A percentile compares a stretch with the other conserved stretches of the same genome.
Evolutionary conservation across 306 rosid genomes (phyloP).

Genomic region (Mucuna pruriens): DNA sequence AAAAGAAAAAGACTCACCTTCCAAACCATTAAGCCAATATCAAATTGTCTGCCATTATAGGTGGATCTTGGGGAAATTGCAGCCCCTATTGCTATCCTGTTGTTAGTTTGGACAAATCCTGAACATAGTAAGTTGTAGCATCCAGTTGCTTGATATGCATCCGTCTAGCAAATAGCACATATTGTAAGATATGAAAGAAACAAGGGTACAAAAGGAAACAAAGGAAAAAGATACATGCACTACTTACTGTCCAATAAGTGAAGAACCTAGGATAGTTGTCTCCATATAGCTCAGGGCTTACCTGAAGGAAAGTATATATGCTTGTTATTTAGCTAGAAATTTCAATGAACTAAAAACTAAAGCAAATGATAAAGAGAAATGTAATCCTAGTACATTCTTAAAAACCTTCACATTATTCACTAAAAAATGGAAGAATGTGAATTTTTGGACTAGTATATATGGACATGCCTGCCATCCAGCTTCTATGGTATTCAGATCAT

Average conservation of each 20-base stretch:
- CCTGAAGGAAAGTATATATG: slow-evolving; percentile 59
- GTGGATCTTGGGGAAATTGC: slow-evolving; percentile 94
- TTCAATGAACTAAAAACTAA: not conserved
- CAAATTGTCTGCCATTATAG: slow-evolving; percentile 85
- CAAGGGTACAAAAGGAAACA: not conserved
- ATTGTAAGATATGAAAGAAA: not conserved
- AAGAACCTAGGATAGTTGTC: slow-evolving; percentile 95
- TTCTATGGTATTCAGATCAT: slow-evolving; percentile 94
- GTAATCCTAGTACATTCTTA: not conserved
- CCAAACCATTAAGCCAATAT: slow-evolving; percentile 96
- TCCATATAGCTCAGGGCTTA: slow-evolving; percentile 95
- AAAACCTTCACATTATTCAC: not conserved
- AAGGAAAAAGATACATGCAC: not conserved
- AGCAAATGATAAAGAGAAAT: slow-evolving; percentile 8
- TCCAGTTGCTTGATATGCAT: slow-evolving; percentile 98
- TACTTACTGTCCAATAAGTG: slow-evolving; percentile 98
- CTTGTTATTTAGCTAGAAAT: slow-evolving; percentile 5
- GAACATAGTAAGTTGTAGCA: slow-evolving; percentile 97
- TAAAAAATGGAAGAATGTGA: not conserved
- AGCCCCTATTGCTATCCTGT: slow-evolving; percentile 94
- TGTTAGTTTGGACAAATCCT: slow-evolving; percentile 96
- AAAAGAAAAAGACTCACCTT: slow-evolving; percentile 60
- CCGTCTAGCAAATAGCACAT: slow-evolving; percentile 60
- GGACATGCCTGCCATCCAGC: slow-evolving; percentile 99
- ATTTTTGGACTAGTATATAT: not conserved